Conservation (phyloP, 2,329 filamentous ascomycete genomes). For the Beauveria sp. region DNA sequence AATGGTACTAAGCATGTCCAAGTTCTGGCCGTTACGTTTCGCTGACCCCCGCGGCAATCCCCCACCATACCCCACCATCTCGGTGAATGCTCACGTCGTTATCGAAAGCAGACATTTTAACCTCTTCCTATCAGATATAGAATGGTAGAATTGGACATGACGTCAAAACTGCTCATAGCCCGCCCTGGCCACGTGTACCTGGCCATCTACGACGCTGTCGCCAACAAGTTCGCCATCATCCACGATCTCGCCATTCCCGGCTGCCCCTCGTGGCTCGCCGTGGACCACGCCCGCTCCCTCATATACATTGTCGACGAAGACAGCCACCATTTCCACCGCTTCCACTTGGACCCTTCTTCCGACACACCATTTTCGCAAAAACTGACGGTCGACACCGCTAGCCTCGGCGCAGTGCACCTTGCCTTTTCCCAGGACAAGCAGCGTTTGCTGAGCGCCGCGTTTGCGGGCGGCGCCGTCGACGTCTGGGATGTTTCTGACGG, state of each 20-base stretch:
- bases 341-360: conserved; percentile 27
- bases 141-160: background rate
- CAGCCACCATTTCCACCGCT: conserved; percentile 30
- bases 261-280: conserved; percentile 40
- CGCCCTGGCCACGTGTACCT: conserved; percentile 32
- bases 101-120: background rate
- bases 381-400: conserved; percentile 26
- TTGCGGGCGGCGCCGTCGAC: conserved; percentile 34
- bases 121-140: background rate
- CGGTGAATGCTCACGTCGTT: background rate
- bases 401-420: conserved; percentile 39
- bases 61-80: background rate
- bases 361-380: conserved; percentile 21
- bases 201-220: conserved; percentile 33
- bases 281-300: conserved; percentile 25
- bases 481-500: conserved; percentile 36
- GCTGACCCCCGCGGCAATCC: background rate
- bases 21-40: too few relatives aligned
- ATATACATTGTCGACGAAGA: conserved; percentile 44
- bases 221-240: conserved; percentile 27
- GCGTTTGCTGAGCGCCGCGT: conserved; percentile 38
- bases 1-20: background rate
- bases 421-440: conserved; percentile 37
- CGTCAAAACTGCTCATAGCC: conserved; percentile 32
- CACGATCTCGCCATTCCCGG: conserved; percentile 26